Evolutionary conservation across 306 rosid species (phyloP), one percentile per base, ranked within the genome.

Genomic region (Begonia peltatifolia): DNA sequence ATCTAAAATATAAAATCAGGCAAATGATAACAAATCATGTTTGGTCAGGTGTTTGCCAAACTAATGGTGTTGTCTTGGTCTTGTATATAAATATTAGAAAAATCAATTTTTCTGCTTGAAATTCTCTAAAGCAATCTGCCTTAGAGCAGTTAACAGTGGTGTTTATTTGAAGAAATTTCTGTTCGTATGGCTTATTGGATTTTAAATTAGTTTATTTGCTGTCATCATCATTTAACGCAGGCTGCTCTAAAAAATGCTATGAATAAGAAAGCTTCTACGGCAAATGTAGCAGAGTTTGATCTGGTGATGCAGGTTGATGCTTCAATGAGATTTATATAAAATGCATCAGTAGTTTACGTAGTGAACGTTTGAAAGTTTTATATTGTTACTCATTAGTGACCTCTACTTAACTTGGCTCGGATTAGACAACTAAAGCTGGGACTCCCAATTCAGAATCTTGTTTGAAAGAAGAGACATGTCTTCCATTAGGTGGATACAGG

Each of bases 401-500:
- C 11, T 71, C 50, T 63, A 52, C 49, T 61, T 53, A 23, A 41
- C 56, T 9, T 64, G 56, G 54, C 53, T 72, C 75, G 65, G 67
- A 63, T 63, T 69, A 84, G 97, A 78, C 94, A 50, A 75, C 66
- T 35, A 84, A 84, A 83, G 75, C 84, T 55, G 95, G 89, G 55
- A 84, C 84, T 54, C 93, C 54, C 66, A 72, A 80, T 76, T 88
- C 89, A 14, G 70, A 71, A 73, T 75, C 97, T 66, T 88, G 97
- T 70, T 73, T 82, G 64, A 66, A 69, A 64, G 93, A 82, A 68
- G 72, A 42, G 62, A 70, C 87, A 11, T 88, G 97, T 65, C 89
- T 82, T 62, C 97, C 97, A 16, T 78, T 88, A 78, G 95, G 97
- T 68, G 97, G 97, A 82, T 88, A 84, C 93, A 88, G 97, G 95